These are phyloP conservation scores for Alternaria metachromatica DNA, from an alignment of 2,329 filamentous ascomycete species.

Conservation along the genomic window DNA sequence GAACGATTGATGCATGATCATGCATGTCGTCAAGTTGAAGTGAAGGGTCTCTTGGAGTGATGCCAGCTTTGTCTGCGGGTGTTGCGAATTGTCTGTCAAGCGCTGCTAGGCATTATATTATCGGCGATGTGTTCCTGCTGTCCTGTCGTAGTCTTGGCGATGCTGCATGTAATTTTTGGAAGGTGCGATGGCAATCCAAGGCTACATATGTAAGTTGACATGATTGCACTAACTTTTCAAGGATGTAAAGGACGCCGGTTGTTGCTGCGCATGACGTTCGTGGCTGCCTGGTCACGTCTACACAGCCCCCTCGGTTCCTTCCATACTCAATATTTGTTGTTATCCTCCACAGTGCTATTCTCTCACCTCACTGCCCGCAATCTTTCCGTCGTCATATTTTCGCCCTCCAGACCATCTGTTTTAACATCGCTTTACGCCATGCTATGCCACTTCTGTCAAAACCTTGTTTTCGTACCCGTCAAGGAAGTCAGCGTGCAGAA, in stretches of 20 bases:
- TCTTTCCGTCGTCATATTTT: neutral
- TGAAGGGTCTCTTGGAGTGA: neutral
- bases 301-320: neutral
- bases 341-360: too few relatives aligned
- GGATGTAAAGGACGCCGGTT: too few relatives aligned
- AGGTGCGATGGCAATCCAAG: too few relatives aligned
- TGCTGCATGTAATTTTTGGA: too few relatives aligned
- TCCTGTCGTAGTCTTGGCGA: neutral
- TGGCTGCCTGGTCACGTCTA: neutral
- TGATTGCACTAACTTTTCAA: too few relatives aligned
- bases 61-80: too few relatives aligned
- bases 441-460: neutral
- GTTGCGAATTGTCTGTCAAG: too few relatives aligned
- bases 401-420: too few relatives aligned
- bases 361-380: too few relatives aligned
- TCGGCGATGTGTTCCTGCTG: too few relatives aligned
- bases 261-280: neutral
- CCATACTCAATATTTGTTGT: neutral
- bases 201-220: too few relatives aligned
- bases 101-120: too few relatives aligned
- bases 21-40: neutral
- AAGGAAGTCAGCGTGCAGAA: neutral
- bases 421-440: neutral
- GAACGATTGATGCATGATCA: neutral
- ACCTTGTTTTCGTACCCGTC: neutral